Evolutionary conservation across 192 early-diverging fungal genomes (phyloP).

Genomic region (Coemansia sp.): DNA sequence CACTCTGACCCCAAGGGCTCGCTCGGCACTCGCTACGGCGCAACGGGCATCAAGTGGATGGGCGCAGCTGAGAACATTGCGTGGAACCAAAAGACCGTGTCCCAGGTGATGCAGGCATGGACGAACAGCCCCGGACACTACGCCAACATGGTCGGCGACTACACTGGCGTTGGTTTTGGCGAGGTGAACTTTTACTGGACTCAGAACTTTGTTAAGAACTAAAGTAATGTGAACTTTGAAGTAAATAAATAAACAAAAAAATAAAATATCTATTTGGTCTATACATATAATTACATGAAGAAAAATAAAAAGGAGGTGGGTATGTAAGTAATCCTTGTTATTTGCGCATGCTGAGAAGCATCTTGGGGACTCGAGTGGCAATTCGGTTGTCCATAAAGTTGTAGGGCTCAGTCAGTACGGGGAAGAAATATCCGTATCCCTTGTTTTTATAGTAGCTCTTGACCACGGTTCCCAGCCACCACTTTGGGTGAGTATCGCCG

Average conservation of each 20-base stretch:
- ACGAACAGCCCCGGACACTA: conserved; percentile 52
- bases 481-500: conserved; percentile 27
- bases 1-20: conserved; percentile 34
- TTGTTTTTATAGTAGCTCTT: conserved; percentile 45
- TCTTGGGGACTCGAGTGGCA: conserved; percentile 40
- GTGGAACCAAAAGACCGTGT: conserved; percentile 32
- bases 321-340: too few relatives aligned
- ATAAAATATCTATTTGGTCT: conserved; percentile 4
- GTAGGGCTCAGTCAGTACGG: conserved; percentile 39
- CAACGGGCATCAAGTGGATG: conserved; percentile 9
- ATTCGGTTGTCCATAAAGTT: conserved; percentile 50
- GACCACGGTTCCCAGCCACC: conserved; percentile 44
- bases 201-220: conserved; percentile 27
- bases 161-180: conserved; percentile 52
- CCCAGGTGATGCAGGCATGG: conserved; percentile 47
- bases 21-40: conserved; percentile 25
- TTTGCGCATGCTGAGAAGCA: conserved; percentile 15
- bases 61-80: conserved; percentile 58
- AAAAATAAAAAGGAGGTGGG: neutral
- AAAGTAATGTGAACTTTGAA: too few relatives aligned
- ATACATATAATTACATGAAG: neutral
- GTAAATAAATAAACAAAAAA: conserved; percentile 8
- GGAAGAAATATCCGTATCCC: conserved; percentile 49
- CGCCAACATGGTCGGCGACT: conserved; percentile 52
- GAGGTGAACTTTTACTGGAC: conserved; percentile 40